phyloP scores from a whole-genome alignment of 768 basidiomycete genomes.

The Russula griseocarnosa region DNA sequence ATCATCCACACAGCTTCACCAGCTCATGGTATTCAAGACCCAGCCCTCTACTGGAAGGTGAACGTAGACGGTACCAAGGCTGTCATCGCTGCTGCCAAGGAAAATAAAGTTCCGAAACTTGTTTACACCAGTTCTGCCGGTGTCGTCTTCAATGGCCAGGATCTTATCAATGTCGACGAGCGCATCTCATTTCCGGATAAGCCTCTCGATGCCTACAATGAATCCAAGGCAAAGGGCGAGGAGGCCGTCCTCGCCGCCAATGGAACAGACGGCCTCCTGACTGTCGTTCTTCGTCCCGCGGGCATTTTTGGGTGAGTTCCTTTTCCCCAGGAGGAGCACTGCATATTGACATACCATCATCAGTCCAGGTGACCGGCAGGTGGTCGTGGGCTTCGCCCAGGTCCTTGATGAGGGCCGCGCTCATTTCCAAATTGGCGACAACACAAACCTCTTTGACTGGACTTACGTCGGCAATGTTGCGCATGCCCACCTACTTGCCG shows the following conservation, averaged over 20 bases:
- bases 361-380: constrained; percentile 89
- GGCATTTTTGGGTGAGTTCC: constrained; percentile 87
- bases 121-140: constrained; percentile 95
- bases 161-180: constrained; percentile 86
- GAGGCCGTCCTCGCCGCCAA: constrained; percentile 80
- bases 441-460: constrained; percentile 92
- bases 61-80: constrained; percentile 90
- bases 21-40: constrained; percentile 60
- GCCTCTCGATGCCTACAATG: constrained; percentile 88
- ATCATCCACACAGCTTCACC: constrained; percentile 96
- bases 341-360: not conserved
- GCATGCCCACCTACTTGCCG: constrained; percentile 88
- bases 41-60: constrained; percentile 81
- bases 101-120: constrained; percentile 71
- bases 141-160: constrained; percentile 78
- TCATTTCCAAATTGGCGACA: constrained; percentile 90
- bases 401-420: constrained; percentile 81
- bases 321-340: not conserved
- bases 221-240: constrained; percentile 89
- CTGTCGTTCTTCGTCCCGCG: constrained; percentile 86
- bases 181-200: constrained; percentile 68
- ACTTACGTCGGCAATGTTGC: constrained; percentile 97
- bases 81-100: constrained; percentile 75
- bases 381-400: constrained; percentile 71
- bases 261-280: constrained; percentile 75